phyloP scores from a whole-genome alignment of 192 early-diverging fungal genomes.

The Coemansia sp. region DNA sequence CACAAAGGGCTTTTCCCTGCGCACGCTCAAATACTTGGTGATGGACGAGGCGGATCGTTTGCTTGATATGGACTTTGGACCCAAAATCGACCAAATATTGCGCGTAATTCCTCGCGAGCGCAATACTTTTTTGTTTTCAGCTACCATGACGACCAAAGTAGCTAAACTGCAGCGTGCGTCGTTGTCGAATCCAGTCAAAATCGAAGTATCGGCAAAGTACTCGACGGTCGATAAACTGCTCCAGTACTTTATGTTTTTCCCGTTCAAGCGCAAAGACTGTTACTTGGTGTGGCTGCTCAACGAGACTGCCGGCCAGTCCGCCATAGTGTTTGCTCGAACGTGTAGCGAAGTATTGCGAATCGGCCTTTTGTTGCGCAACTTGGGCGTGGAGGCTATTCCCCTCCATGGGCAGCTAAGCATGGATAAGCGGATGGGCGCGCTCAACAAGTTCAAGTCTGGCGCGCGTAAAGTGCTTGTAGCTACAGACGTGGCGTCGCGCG shows the following conservation, averaged over 20 bases:
- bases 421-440: constrained; percentile 86
- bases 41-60: constrained; percentile 94
- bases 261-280: constrained; percentile 92
- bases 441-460: constrained; percentile 94
- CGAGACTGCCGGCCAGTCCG: constrained; percentile 86
- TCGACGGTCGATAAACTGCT: constrained; percentile 89
- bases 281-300: constrained; percentile 92
- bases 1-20: constrained; percentile 95
- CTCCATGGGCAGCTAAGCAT: constrained; percentile 92
- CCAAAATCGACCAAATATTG: constrained; percentile 94
- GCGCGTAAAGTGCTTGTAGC: constrained; percentile 86
- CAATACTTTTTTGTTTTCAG: constrained; percentile 92
- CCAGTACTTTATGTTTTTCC: constrained; percentile 97
- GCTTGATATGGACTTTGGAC: constrained; percentile 93
- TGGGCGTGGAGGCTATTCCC: constrained; percentile 93
- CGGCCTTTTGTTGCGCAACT: constrained; percentile 81
- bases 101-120: constrained; percentile 90
- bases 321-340: constrained; percentile 92
- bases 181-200: constrained; percentile 86
- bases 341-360: constrained; percentile 84
- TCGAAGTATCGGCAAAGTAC: constrained; percentile 96
- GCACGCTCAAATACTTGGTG: constrained; percentile 88
- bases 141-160: constrained; percentile 98
- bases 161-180: constrained; percentile 93
- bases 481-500: constrained; percentile 91